Percentiles rank a stretch among this genome's conserved stretches.
phyloP scores from a whole-genome alignment of 106 monocot genomes.

The Agapanthus africanus region DNA sequence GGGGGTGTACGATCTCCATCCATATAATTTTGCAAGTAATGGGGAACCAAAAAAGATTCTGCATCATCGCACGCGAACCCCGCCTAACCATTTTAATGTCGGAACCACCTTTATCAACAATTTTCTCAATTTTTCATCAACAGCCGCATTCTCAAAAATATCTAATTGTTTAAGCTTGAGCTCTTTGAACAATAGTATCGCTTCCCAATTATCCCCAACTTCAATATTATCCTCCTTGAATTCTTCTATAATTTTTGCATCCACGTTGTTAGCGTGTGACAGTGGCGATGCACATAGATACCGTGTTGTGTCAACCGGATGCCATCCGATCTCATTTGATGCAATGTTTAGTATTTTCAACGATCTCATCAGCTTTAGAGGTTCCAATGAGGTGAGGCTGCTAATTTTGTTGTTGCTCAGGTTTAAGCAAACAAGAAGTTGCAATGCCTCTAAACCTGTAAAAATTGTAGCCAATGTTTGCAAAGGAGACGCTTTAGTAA shows the following conservation, averaged over 20 bases:
- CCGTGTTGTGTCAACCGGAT: conserved; percentile 59
- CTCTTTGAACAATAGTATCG: conserved; percentile 49
- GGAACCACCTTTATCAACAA: conserved; percentile 48
- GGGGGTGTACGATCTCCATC: no score
- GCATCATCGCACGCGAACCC: no score
- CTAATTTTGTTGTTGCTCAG: conserved; percentile 58
- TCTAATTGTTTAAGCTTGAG: conserved; percentile 54
- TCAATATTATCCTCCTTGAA: conserved; percentile 17
- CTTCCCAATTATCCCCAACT: conserved; percentile 53
- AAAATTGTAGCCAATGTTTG: background rate
- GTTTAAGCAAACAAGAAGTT: conserved; percentile 71
- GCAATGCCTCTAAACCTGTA: conserved; percentile 89
- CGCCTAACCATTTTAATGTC: conserved; percentile 61
- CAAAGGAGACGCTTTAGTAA: background rate
- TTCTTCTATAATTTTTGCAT: conserved; percentile 12
- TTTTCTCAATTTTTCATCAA: conserved; percentile 29
- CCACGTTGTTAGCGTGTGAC: conserved; percentile 27
- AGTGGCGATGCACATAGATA: conserved; percentile 74
- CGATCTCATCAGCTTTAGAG: conserved; percentile 46
- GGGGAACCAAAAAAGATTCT: no score
- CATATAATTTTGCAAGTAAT: no score
- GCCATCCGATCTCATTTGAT: conserved; percentile 71
- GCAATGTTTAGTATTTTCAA: conserved; percentile 74
- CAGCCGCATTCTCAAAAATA: conserved; percentile 46
- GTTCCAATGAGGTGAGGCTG: conserved; percentile 68